Evolutionary conservation across 331 rosid genomes (phyloP).

Genomic region (Phaseolus coccineus): DNA sequence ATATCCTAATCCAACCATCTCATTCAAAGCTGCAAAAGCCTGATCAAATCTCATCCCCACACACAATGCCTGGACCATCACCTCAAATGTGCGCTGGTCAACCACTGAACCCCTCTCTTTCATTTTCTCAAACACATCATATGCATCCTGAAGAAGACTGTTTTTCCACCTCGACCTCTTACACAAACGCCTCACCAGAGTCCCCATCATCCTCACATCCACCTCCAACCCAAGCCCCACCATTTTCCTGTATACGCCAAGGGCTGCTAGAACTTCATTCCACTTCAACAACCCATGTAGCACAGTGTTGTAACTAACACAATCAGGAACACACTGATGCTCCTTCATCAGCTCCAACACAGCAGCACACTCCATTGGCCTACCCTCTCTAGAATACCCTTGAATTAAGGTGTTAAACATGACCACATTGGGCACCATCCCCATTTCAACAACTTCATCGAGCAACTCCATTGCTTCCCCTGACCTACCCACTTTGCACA

Average conservation of each 20-base stretch:
- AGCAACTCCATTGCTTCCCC: slow-evolving; percentile 83
- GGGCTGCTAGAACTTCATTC: slow-evolving; percentile 55
- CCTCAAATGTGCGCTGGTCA: slow-evolving; percentile 56
- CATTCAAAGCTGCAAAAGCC: slow-evolving; percentile 52
- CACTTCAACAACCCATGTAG: slow-evolving; percentile 78
- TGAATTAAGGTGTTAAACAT: slow-evolving; percentile 68
- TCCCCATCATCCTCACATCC: slow-evolving; percentile 62
- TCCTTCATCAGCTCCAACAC: slow-evolving; percentile 69
- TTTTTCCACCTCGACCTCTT: slow-evolving; percentile 53
- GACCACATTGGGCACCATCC: slow-evolving; percentile 65
- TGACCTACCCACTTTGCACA: slow-evolving; percentile 81
- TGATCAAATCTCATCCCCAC: slow-evolving; percentile 51
- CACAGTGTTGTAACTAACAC: slow-evolving; percentile 65
- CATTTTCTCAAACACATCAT: slow-evolving; percentile 70
- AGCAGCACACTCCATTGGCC: slow-evolving; percentile 61
- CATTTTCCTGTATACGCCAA: slow-evolving; percentile 65
- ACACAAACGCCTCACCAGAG: slow-evolving; percentile 67
- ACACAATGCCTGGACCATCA: slow-evolving; percentile 59
- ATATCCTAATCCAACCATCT: slow-evolving; percentile 59
- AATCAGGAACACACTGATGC: slow-evolving; percentile 64
- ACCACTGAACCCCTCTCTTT: slow-evolving; percentile 41
- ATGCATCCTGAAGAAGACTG: slow-evolving; percentile 55
- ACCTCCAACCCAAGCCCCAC: slow-evolving; percentile 58
- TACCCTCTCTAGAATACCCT: slow-evolving; percentile 83
- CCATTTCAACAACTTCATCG: slow-evolving; percentile 62